A percentile compares a stretch with the other conserved stretches of the same genome.
Evolutionary conservation across 2,329 filamentous ascomycete species (phyloP).

Genomic region (Xylariaceae sp.): DNA sequence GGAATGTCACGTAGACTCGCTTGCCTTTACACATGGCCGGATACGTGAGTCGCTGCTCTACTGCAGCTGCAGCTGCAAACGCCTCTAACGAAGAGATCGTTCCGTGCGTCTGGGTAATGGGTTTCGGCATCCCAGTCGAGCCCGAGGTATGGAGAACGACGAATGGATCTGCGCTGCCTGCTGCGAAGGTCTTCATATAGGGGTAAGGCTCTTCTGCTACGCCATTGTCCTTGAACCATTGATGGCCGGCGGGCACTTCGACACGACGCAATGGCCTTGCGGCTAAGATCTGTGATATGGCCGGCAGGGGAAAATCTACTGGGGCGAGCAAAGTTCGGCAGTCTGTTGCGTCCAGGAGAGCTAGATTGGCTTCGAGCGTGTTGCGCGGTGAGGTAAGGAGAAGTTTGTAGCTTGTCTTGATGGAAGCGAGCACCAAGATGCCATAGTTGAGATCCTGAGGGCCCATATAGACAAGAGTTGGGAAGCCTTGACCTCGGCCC

Average conservation of each 20-base stretch:
- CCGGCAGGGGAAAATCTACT: constrained; percentile 29
- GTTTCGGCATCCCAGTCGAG: constrained; percentile 36
- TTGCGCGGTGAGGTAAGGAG: constrained; percentile 44
- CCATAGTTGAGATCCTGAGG: constrained; percentile 47
- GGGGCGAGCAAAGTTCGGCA: constrained; percentile 39
- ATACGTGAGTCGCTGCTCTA: constrained; percentile 4
- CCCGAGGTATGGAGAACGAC: constrained; percentile 37
- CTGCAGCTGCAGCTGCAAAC: not conserved
- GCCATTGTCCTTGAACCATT: constrained; percentile 26
- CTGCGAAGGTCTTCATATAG: constrained; percentile 25
- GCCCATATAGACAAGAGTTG: constrained; percentile 46
- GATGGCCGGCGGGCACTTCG: constrained; percentile 31
- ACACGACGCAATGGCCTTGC: constrained; percentile 31
- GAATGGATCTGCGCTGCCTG: constrained; percentile 24
- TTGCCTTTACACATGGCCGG: constrained; percentile 15
- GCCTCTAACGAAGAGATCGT: not conserved
- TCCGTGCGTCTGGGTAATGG: constrained; percentile 29
- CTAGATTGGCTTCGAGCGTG: constrained; percentile 39
- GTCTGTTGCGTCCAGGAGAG: constrained; percentile 36
- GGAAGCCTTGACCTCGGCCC: constrained; percentile 39
- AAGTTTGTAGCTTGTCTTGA: constrained; percentile 53
- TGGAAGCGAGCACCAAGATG: constrained; percentile 47
- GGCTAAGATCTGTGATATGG: constrained; percentile 38
- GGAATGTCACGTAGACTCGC: constrained; percentile 26
- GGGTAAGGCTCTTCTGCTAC: constrained; percentile 11